Evolutionary conservation across 176 grass and related monocot genomes (phyloP), one percentile per base, ranked within the genome.

Genomic region (Aegilops sharonensis): DNA sequence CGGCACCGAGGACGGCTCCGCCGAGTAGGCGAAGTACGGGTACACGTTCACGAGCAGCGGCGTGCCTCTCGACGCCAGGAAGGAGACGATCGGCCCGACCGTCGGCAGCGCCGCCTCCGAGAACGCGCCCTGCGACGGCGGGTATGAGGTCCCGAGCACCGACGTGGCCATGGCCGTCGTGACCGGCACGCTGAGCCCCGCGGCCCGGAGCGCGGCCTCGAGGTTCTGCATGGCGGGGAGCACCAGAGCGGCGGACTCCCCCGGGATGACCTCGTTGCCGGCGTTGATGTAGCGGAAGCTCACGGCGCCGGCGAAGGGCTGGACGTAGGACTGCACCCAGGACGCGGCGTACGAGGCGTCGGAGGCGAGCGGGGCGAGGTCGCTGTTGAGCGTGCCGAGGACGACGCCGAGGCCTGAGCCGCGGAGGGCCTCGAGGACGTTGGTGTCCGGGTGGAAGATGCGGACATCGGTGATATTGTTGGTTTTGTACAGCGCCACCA

Each of bases 241-340:
- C 8, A 98, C 93, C 68, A 77, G n/a, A 3, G 68, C 27, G 3
- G 91, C 95, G 9, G 65, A 11, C 32, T 87, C 85, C 10, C 92
- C 92, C 0, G 95, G 89, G 34, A 95, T 84, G 36, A 95, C 88
- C 88, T 98, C 95, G 83, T 98, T 98, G 34, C 95, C 93, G 2
- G 92, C 95, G 80, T 68, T 82, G 54, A 98, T 89, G 86, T 91
- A 98, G 75, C 87, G 86, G 82, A 98, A 95, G 62, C 80, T 74
- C 54, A 98, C 93, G 48, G 73, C 79, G n/a, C 52, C 70, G 11
- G 91, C 96, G 72, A 89, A 98, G 3, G 96, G 93, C 86, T n/a
- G 62, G 8, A 98, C 91, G 89, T 98, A 86, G 50, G 88, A 76
- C 43, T 86, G 78, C 13, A 98, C 96, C 95, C 96, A 98, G 1